These are phyloP conservation scores for Diaporthe velutina DNA, from an alignment of 2,329 filamentous ascomycete genomes.

Conservation along the genomic window DNA sequence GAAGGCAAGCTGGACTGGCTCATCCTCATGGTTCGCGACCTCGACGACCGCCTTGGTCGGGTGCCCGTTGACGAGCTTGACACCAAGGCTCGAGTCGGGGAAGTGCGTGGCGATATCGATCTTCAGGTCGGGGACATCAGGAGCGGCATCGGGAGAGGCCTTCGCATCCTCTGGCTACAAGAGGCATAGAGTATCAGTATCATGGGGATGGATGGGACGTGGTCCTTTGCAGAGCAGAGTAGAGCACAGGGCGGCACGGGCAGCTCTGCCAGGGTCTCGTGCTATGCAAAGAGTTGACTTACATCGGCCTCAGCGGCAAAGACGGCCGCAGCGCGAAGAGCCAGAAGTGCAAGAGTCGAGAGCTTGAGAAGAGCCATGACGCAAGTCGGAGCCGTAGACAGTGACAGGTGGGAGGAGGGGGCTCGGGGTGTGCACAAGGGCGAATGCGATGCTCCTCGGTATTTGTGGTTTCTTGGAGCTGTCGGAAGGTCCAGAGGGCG, in stretches of 20 bases:
- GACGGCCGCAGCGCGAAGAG: constrained; percentile 75
- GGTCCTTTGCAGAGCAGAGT: neutral
- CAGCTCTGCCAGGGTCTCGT: neutral
- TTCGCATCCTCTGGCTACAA: constrained; percentile 43
- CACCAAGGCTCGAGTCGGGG: constrained; percentile 83
- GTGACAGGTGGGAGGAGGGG: constrained; percentile 30
- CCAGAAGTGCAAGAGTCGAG: constrained; percentile 78
- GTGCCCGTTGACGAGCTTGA: constrained; percentile 94
- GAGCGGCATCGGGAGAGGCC: constrained; percentile 41
- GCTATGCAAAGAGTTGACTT: constrained; percentile 54
- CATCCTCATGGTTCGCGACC: constrained; percentile 85
- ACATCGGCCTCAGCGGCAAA: constrained; percentile 71
- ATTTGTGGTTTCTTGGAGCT: constrained; percentile 24
- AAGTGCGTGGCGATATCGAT: constrained; percentile 75
- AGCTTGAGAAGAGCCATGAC: constrained; percentile 82
- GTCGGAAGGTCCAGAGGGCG: constrained; percentile 28
- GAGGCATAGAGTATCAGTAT: constrained; percentile 25
- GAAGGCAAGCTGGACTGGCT: constrained; percentile 80
- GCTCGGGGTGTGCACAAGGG: constrained; percentile 33
- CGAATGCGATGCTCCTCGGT: constrained; percentile 37
- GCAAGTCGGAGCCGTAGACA: constrained; percentile 42
- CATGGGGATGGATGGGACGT: neutral
- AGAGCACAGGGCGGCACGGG: neutral
- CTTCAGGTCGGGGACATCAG: constrained; percentile 62
- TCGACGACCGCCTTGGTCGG: constrained; percentile 86